Evolutionary conservation across 257 asterid species (phyloP), one percentile per base, ranked within the genome.

Genomic region (Orobanche coerulescens): DNA sequence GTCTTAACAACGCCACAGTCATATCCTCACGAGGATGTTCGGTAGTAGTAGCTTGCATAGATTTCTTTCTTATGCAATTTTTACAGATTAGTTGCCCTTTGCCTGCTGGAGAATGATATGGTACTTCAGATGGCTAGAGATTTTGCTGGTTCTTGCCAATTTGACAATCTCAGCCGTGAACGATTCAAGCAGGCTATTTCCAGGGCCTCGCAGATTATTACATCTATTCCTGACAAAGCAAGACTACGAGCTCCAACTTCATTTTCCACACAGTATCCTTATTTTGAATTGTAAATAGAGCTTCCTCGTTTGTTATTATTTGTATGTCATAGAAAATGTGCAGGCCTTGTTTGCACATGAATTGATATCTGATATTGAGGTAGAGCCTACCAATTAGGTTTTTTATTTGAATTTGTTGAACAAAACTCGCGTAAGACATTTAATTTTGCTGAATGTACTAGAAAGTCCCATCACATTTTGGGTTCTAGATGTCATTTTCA

Each of bases 171-270:
- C 64, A 55, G 79, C 59, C 77, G 66, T 67, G 87, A 86, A 61
- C 81, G 81, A 57, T 68, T 74, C 43, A 79, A 70, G 85, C 83
- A 76, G 74, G 72, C 70, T 58, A 72, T 78, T 61, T 81, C 87
- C 11, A 60, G 61, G 76, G 75, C 68, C 58, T 80, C 88, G 58
- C 96, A 84, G 76, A 83, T 89, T 67, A 73, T 93, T 73, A 77
- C 94, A 39, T 89, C 96, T 60, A 82, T 89, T 78, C 96, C 99
- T 49, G 97, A 93, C 80, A 93, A 93, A 81, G 85, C 94, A 70
- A 81, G 87, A 66, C 77, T 70, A n/a, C 83, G 81, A 58, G 80
- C 86, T 59, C 83, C 92, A 10, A 22, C 81, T 71, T 81, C 84
- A 56, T 82, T 93, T 64, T 81, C 95, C 24, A 74, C 96, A 50